Evolutionary conservation across 306 rosid species (phyloP).

Genomic region (Urtica urens): DNA sequence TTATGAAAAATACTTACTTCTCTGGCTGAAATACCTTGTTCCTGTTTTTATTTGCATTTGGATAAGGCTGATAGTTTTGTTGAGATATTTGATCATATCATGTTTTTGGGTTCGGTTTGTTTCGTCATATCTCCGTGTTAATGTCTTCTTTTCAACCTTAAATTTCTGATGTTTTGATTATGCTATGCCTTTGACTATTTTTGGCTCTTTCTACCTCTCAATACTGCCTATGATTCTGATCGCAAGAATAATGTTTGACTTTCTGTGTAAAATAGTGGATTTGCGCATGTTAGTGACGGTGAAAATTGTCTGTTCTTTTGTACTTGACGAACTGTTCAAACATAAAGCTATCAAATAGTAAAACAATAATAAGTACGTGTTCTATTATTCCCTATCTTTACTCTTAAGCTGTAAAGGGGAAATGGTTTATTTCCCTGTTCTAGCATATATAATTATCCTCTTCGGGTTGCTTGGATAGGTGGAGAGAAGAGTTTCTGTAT

Average conservation of each 20-base stretch:
- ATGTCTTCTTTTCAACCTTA: neutral
- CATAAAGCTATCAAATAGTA: too few relatives aligned
- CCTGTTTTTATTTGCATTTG: slow-evolving; percentile 18
- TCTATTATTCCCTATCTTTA: neutral
- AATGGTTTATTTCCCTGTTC: too few relatives aligned
- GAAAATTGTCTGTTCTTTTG: too few relatives aligned
- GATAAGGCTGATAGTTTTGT: slow-evolving; percentile 1
- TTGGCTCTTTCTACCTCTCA: neutral
- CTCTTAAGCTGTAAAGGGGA: too few relatives aligned
- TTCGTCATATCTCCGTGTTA: neutral
- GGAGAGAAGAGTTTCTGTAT: slow-evolving; percentile 65
- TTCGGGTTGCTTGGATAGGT: too few relatives aligned
- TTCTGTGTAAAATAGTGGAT: too few relatives aligned
- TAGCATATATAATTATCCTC: too few relatives aligned
- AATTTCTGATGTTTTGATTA: neutral
- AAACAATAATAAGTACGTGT: too few relatives aligned
- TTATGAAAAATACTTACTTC: neutral
- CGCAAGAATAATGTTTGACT: too few relatives aligned
- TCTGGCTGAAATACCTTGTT: slow-evolving; percentile 12
- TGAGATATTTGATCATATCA: slow-evolving; percentile 8
- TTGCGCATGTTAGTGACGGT: too few relatives aligned
- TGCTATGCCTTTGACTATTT: neutral
- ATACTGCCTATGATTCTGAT: too few relatives aligned
- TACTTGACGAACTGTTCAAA: too few relatives aligned
- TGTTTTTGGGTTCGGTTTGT: slow-evolving; percentile 13